A percentile compares a stretch with the other conserved stretches of the same genome.
Evolutionary conservation across 2,329 filamentous ascomycete genomes (phyloP).

Genomic region (Colletotrichum destructivum): DNA sequence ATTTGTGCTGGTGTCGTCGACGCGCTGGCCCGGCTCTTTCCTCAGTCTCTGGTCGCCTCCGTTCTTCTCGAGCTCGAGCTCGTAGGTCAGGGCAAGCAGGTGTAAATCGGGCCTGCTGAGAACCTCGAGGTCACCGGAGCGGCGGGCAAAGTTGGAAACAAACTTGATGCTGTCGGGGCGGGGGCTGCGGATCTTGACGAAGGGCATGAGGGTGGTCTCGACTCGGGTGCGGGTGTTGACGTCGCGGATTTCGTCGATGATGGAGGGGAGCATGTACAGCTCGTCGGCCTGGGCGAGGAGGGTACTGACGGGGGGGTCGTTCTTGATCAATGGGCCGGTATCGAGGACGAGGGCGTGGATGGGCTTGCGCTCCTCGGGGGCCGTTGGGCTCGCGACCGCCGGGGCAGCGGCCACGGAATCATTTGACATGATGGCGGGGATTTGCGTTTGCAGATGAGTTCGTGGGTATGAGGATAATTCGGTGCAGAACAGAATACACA

Average conservation of each 20-base stretch:
- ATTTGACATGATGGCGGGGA: conserved; percentile 23
- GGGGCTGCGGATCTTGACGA: conserved; percentile 83
- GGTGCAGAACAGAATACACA: background rate
- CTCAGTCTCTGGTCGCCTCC: conserved; percentile 90
- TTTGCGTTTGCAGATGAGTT: background rate
- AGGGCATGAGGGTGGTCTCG: conserved; percentile 88
- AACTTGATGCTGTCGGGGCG: conserved; percentile 83
- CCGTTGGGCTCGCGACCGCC: conserved; percentile 33
- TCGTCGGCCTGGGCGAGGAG: conserved; percentile 83
- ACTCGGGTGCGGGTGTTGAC: conserved; percentile 84
- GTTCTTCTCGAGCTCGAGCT: conserved; percentile 93
- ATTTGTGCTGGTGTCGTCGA: conserved; percentile 76
- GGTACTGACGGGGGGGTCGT: conserved; percentile 87
- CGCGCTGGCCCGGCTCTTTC: conserved; percentile 83
- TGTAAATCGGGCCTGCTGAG: conserved; percentile 92
- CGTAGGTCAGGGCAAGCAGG: conserved; percentile 90
- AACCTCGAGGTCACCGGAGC: conserved; percentile 90
- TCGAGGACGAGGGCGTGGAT: conserved; percentile 91
- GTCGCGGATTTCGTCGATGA: conserved; percentile 91
- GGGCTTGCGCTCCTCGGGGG: conserved; percentile 65
- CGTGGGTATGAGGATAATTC: fast-evolving
- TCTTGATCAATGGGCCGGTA: conserved; percentile 93
- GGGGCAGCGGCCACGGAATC: conserved; percentile 24
- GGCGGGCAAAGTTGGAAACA: conserved; percentile 87
- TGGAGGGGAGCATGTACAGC: conserved; percentile 87